Conservation (phyloP, 1,284 basidiomycete genomes). For the Fomitopsis palustris region DNA sequence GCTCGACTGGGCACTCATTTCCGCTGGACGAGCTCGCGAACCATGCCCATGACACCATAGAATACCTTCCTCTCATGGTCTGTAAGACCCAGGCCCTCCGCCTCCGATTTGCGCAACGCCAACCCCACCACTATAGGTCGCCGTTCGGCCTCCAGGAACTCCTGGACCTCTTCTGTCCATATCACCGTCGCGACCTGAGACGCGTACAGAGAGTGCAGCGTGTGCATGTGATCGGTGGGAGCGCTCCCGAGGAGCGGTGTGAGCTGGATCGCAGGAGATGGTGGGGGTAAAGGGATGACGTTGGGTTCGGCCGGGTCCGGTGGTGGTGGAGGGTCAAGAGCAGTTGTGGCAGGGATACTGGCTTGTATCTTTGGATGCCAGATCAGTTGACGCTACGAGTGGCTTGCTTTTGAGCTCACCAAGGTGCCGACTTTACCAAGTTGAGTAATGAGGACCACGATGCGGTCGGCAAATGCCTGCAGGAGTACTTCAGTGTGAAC, state of each 20-base stretch:
- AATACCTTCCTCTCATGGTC: slow-evolving; percentile 59
- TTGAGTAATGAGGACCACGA: slow-evolving; percentile 83
- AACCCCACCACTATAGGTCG: slow-evolving; percentile 67
- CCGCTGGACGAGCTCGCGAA: slow-evolving; percentile 40
- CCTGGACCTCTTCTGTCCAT: slow-evolving; percentile 56
- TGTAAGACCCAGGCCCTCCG: slow-evolving; percentile 31
- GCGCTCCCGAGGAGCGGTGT: slow-evolving; percentile 76
- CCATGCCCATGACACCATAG: slow-evolving; percentile 62
- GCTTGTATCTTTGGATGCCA: slow-evolving; percentile 72
- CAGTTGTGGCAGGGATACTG: slow-evolving; percentile 63
- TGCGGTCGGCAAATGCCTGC: slow-evolving; percentile 76
- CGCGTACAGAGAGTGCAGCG: slow-evolving; percentile 79
- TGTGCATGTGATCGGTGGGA: slow-evolving; percentile 58
- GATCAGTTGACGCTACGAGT: background rate
- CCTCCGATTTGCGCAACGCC: slow-evolving; percentile 45
- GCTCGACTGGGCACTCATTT: slow-evolving; percentile 4
- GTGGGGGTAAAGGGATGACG: slow-evolving; percentile 51
- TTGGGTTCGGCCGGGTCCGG: slow-evolving; percentile 35
- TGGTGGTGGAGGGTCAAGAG: slow-evolving; percentile 45
- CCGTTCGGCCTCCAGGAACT: slow-evolving; percentile 36
- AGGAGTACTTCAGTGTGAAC: slow-evolving; percentile 71
- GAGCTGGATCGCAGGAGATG: slow-evolving; percentile 71
- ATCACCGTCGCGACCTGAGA: slow-evolving; percentile 84
- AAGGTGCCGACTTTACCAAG: slow-evolving; percentile 84
- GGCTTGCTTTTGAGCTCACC: slow-evolving; percentile 40